Base-by-base conservation (phyloP, 306 rosid species). In the Fragaria vesca region DNA sequence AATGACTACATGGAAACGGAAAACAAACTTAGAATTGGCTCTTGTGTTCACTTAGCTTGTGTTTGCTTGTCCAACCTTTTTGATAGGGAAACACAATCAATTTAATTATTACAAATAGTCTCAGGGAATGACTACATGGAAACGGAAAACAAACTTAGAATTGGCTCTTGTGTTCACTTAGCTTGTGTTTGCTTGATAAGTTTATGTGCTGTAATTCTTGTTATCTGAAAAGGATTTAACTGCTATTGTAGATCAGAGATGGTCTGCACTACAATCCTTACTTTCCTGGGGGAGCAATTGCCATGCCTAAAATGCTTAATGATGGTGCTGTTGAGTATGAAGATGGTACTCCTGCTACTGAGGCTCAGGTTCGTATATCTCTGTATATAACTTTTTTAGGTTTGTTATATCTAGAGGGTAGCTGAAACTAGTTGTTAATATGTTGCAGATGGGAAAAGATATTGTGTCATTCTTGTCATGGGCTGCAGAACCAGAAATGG, bases 401-500 rank as follows among this genome's bases (percentile, higher is more conserved):
- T 30, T 60, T 42, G 52, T 17, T 46, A 17, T 60, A 9, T 28
- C 43, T 63, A 8, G 36, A 61, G 43, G 45, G 55, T 69, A 68
- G 66, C 72, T 60, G 40, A 79, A 60, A 48, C 40, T 4, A 69
- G 47, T 77, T 28, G 30, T 30, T 71, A 24, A 26, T 66, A 13
- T 76, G 78, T 62, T 83, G 80, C 88, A 95, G 99, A 95, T 95
- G 99, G 99, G 99, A 26, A 95, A 95, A 87, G 99, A 95, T 81
- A 80, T 95, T 8, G 97, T 92, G 40, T 76, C 97, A 3, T 95
- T 95, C 81, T 84, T 95, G 84, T 46, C 88, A 12, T 95, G 99
- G 99, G 99, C 99, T 0, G 99, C 99, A 0, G 99, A 95, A 81
- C 99, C 99, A 11, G 99, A 95, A 82, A 95, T 95, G 99, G 98